These are phyloP conservation scores for Ilex paraguariensis DNA, from an alignment of 305 asterid genomes.

Conservation along the genomic window DNA sequence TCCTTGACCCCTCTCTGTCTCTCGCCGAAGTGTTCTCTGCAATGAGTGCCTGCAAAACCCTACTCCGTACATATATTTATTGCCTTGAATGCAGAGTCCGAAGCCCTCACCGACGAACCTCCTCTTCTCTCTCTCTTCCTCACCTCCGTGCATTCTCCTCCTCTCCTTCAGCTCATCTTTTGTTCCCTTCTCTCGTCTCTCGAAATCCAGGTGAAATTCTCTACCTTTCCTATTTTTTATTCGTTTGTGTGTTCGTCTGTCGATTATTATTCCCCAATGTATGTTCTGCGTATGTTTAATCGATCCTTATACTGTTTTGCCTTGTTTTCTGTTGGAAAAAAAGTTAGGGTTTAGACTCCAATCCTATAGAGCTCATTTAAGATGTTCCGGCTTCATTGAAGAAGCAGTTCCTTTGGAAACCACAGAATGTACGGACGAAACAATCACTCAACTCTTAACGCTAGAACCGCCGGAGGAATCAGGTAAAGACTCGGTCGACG, in stretches of 20 bases:
- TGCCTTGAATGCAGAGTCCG: conserved; percentile 38
- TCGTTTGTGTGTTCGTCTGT: no score
- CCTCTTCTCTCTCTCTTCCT: conserved; percentile 11
- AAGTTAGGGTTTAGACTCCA: conserved; percentile 31
- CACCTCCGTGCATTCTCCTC: background rate
- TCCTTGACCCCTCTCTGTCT: no score
- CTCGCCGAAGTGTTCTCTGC: background rate
- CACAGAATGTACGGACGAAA: conserved; percentile 26
- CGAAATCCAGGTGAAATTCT: conserved; percentile 35
- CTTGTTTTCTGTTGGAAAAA: conserved; percentile 12
- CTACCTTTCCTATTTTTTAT: background rate
- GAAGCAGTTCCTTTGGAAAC: conserved; percentile 35
- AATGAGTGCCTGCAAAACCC: conserved; percentile 81
- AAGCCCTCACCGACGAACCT: conserved; percentile 15
- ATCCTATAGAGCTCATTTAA: conserved; percentile 27
- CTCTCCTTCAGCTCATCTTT: conserved; percentile 13
- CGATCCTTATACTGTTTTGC: conserved; percentile 1
- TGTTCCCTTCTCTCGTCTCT: conserved; percentile 22
- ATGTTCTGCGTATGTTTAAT: no score
- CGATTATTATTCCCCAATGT: no score
- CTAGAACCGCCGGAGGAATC: conserved; percentile 27
- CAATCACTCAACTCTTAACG: no score
- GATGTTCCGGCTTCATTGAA: conserved; percentile 33
- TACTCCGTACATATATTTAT: conserved; percentile 53
- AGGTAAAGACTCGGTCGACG: conserved; percentile 42